These are phyloP conservation scores for Aspergillus funiculosus DNA, from an alignment of 495 filamentous ascomycete species.

Conservation along the genomic window DNA sequence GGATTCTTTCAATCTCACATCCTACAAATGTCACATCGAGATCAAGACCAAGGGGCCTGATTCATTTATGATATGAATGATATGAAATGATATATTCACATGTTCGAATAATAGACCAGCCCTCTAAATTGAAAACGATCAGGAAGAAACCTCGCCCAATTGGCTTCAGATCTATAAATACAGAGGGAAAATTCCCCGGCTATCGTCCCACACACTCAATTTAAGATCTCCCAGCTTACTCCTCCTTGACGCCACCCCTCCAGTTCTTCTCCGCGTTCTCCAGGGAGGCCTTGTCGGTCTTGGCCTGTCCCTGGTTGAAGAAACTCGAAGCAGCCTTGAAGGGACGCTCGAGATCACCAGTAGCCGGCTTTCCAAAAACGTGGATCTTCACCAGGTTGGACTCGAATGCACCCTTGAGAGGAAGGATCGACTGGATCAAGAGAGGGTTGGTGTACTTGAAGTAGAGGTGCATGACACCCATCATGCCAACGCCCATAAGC, in stretches of 20 bases:
- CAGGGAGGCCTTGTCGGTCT: slow-evolving; percentile 95
- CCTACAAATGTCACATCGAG: no score
- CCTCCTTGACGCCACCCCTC: slow-evolving; percentile 83
- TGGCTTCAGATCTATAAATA: slow-evolving; percentile 17
- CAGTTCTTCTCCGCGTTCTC: slow-evolving; percentile 81
- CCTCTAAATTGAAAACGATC: slow-evolving; percentile 1
- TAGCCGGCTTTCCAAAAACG: slow-evolving; percentile 81
- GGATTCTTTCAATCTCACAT: no score
- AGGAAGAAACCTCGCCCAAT: slow-evolving; percentile 1
- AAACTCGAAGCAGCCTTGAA: slow-evolving; percentile 84
- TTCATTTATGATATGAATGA: no score
- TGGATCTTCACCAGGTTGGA: slow-evolving; percentile 94
- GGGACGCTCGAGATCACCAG: slow-evolving; percentile 86
- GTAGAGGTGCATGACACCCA: slow-evolving; percentile 97
- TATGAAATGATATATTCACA: slow-evolving; percentile 1
- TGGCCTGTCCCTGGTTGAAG: slow-evolving; percentile 68
- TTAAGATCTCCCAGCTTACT: slow-evolving; percentile 50
- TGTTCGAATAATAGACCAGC: background rate
- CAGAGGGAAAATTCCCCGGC: slow-evolving; percentile 9
- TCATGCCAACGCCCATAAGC: slow-evolving; percentile 94
- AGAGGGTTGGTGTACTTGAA: slow-evolving; percentile 99
- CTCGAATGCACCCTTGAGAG: slow-evolving; percentile 91
- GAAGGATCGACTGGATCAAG: slow-evolving; percentile 96
- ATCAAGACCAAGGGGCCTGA: no score
- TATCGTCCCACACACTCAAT: background rate